These are phyloP conservation scores for Strobilomyces dryophilus DNA, from an alignment of 768 basidiomycete genomes.

Conservation along the genomic window DNA sequence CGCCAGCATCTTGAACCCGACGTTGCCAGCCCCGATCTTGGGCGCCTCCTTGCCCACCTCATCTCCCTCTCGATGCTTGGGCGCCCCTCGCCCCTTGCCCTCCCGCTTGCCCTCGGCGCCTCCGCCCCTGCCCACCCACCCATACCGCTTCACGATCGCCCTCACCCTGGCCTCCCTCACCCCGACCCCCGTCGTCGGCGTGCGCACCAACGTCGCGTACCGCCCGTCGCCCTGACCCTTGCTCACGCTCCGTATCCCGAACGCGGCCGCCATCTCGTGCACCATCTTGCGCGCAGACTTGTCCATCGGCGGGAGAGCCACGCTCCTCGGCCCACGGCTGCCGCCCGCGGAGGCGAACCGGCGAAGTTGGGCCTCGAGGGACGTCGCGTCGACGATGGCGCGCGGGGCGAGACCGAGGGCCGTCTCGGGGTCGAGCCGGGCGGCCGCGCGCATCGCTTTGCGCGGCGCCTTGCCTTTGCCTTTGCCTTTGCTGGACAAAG, in stretches of 20 bases:
- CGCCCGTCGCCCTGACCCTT: conserved; percentile 63
- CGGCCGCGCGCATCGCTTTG: conserved; percentile 62
- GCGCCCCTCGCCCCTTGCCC: conserved; percentile 27
- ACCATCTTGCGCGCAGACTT: conserved; percentile 67
- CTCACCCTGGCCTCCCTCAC: conserved; percentile 60
- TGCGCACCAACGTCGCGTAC: conserved; percentile 78
- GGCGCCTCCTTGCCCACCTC: conserved; percentile 86
- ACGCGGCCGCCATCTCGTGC: conserved; percentile 78
- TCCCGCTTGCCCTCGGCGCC: background rate
- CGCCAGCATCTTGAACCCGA: conserved; percentile 85
- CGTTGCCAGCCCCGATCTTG: conserved; percentile 72
- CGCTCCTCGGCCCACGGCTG: conserved; percentile 33
- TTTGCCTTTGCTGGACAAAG: no score
- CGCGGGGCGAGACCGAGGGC: conserved; percentile 33
- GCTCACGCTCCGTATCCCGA: conserved; percentile 74
- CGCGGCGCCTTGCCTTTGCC: conserved; percentile 29
- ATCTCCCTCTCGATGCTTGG: conserved; percentile 75
- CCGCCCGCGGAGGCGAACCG: conserved; percentile 47
- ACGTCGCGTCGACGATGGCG: conserved; percentile 57
- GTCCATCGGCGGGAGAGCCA: conserved; percentile 76
- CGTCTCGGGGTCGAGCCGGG: conserved; percentile 42
- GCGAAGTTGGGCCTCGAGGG: conserved; percentile 68
- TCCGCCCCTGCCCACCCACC: conserved; percentile 20
- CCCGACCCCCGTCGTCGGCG: conserved; percentile 48
- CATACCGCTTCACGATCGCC: conserved; percentile 36